A percentile compares a stretch with the other conserved stretches of the same genome.
phyloP scores from a whole-genome alignment of 352 stramenopile species.

The Globisporangium uncinulatum region DNA sequence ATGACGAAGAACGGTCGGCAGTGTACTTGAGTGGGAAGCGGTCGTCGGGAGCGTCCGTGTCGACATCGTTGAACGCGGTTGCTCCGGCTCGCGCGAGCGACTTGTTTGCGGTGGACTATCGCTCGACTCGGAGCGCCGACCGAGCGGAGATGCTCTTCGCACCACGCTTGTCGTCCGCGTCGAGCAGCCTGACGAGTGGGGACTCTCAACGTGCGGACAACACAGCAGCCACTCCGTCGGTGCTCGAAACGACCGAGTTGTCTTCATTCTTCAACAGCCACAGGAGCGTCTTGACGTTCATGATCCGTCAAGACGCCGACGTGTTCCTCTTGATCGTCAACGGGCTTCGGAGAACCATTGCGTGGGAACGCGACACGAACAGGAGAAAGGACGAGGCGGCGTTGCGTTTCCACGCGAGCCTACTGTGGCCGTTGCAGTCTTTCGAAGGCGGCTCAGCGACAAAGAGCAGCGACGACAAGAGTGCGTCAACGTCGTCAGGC shows the following conservation, averaged over 20 bases:
- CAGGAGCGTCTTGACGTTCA: constrained; percentile 46
- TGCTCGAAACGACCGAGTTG: constrained; percentile 36
- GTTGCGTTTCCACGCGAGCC: constrained; percentile 63
- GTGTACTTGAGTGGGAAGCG: constrained; percentile 37
- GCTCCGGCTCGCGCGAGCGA: constrained; percentile 63
- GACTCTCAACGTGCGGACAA: not conserved
- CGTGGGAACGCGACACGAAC: constrained; percentile 51
- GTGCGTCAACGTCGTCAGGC: not conserved
- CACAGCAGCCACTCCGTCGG: not conserved
- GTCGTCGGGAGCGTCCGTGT: constrained; percentile 7
- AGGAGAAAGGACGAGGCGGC: constrained; percentile 64
- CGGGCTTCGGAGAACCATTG: constrained; percentile 43
- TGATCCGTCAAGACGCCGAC: constrained; percentile 25
- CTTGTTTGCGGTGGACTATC: constrained; percentile 67
- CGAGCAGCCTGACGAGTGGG: not conserved
- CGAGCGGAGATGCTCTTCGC: constrained; percentile 60
- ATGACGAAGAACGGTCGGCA: constrained; percentile 34
- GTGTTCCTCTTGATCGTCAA: constrained; percentile 51
- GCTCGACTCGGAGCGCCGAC: constrained; percentile 20
- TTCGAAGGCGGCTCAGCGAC: not conserved
- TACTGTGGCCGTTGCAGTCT: constrained; percentile 50
- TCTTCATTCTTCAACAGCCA: constrained; percentile 53
- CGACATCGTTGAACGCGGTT: constrained; percentile 7
- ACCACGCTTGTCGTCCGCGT: constrained; percentile 8
- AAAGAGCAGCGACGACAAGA: not conserved